Base-by-base conservation (phyloP, 2,329 filamentous ascomycete species). In the Curvularia sp. region DNA sequence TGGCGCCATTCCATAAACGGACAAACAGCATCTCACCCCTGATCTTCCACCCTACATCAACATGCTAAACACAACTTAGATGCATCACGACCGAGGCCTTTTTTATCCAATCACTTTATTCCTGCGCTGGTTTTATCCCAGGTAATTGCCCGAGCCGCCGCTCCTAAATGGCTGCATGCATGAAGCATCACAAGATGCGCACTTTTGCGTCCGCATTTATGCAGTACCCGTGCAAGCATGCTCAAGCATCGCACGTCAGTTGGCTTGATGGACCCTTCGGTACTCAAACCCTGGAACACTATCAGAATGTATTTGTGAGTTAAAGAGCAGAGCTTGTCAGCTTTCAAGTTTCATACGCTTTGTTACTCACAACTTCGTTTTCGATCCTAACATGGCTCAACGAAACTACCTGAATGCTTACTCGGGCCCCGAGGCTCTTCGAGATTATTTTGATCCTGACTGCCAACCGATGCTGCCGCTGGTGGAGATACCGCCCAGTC, bases 391-490 rank as follows among this genome's bases (percentile, higher is more conserved):
- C 8, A 66, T 68, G 65, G 25, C 46, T 19, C 41, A 55, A 42
- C 23, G 49, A 23, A 68, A 63, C 36, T 27, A 45, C 30, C 47
- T 66, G 19, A 88, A 89, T 66, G 82, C 87, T 10, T 89, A 84
- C 70, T 82, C 78, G 38, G 86, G 86, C 3, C 79, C 83, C 8
- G 79, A 86, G 64, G 83, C 86, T 4, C 67, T 89, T 57, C 80
- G 78, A 46, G 75, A 86, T 19, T 89, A 87, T 71, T 87, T 86
- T 63, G 77, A 88, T 60, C 86, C 86, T 0, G 84, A 88, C 53
- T 77, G 72, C 1, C 79, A 81, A 23, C 86, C 86, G 2, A 85
- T 84, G 0, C 68, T 88, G 8, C 87, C 87, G 1, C 78, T 89
- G 1, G 84, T 89, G 5, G 87, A 89, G 73, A 74, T 89, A 3